A percentile compares a stretch with the other conserved stretches of the same genome.
These are phyloP conservation scores for Cairneyella variabilis DNA, from an alignment of 495 filamentous ascomycete genomes.

Conservation along the genomic window DNA sequence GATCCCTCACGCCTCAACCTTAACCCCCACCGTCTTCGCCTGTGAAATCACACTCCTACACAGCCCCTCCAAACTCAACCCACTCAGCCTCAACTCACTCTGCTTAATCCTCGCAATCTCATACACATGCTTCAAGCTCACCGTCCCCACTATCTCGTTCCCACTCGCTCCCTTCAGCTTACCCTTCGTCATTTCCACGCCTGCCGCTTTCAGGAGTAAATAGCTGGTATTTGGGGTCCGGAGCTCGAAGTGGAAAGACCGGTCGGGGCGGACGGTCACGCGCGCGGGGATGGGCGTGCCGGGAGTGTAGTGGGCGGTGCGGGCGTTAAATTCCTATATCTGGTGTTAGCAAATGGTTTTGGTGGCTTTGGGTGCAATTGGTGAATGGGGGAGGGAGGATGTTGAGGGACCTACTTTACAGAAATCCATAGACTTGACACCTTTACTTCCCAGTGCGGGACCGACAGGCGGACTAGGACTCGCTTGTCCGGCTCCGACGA, in stretches of 20 bases:
- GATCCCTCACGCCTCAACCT: conserved; percentile 60
- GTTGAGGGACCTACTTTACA: conserved; percentile 70
- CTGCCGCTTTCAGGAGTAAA: conserved; percentile 80
- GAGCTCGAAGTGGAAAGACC: conserved; percentile 88
- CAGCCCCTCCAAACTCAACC: conserved; percentile 73
- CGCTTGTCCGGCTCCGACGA: conserved; percentile 96
- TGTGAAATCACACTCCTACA: conserved; percentile 83
- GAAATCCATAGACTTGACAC: conserved; percentile 99
- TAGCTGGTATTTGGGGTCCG: conserved; percentile 90
- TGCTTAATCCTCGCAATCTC: conserved; percentile 98
- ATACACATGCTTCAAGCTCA: conserved; percentile 94
- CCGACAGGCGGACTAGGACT: conserved; percentile 96
- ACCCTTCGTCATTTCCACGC: conserved; percentile 63
- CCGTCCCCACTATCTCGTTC: conserved; percentile 72
- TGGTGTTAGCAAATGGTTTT: not conserved
- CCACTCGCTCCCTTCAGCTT: conserved; percentile 74
- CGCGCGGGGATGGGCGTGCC: conserved; percentile 87
- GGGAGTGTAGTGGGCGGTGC: conserved; percentile 76
- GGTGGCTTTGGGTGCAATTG: not conserved
- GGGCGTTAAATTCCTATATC: conserved; percentile 90
- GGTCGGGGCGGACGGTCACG: conserved; percentile 89
- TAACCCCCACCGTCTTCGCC: conserved; percentile 83
- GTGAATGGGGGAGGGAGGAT: conserved; percentile 15
- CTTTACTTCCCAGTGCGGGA: conserved; percentile 93
- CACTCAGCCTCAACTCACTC: conserved; percentile 74